Percentiles rank a stretch among this genome's conserved stretches.
Conservation (phyloP, 2,329 filamentous ascomycete genomes). For the Epichloe glyceriae region DNA sequence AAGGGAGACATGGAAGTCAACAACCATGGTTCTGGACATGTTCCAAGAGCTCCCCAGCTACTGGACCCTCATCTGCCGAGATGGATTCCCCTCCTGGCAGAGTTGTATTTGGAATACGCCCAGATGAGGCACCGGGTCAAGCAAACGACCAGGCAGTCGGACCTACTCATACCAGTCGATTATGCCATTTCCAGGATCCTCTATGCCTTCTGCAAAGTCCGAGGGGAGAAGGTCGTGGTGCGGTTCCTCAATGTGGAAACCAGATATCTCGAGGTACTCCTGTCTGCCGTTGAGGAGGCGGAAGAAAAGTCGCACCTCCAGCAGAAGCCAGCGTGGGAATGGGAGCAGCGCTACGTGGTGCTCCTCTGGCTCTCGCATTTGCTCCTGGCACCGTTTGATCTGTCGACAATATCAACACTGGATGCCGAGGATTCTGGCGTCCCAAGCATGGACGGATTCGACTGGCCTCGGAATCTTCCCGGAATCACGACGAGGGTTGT, state of each 20-base stretch:
- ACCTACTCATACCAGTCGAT: slow-evolving; percentile 42
- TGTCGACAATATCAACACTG: slow-evolving; percentile 66
- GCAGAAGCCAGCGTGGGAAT: slow-evolving; percentile 37
- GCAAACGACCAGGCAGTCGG: slow-evolving; percentile 16
- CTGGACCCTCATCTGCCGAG: slow-evolving; percentile 70
- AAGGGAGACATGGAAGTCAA: slow-evolving; percentile 35
- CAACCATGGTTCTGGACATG: slow-evolving; percentile 54
- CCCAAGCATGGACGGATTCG: slow-evolving; percentile 32
- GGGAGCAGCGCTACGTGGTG: slow-evolving; percentile 82
- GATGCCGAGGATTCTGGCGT: slow-evolving; percentile 33
- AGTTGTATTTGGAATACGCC: slow-evolving; percentile 61
- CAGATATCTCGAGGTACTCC: slow-evolving; percentile 66
- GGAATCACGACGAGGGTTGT: slow-evolving; percentile 58
- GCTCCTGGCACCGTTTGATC: slow-evolving; percentile 76
- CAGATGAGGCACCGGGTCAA: slow-evolving; percentile 30
- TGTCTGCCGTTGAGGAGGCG: slow-evolving; percentile 57
- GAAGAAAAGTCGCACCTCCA: slow-evolving; percentile 20
- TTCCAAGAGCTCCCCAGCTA: slow-evolving; percentile 95
- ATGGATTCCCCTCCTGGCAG: slow-evolving; percentile 61
- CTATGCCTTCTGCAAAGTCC: slow-evolving; percentile 87
- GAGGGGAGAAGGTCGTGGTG: slow-evolving; percentile 84
- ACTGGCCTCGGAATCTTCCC: slow-evolving; percentile 49
- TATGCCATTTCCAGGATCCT: slow-evolving; percentile 66
- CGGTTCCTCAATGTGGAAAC: slow-evolving; percentile 87
- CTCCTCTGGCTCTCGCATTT: slow-evolving; percentile 80